A percentile compares a stretch with the other conserved stretches of the same genome.
These are phyloP conservation scores for Torulaspora globosa DNA, from an alignment of 1,139 yeast genomes.

Conservation along the genomic window DNA sequence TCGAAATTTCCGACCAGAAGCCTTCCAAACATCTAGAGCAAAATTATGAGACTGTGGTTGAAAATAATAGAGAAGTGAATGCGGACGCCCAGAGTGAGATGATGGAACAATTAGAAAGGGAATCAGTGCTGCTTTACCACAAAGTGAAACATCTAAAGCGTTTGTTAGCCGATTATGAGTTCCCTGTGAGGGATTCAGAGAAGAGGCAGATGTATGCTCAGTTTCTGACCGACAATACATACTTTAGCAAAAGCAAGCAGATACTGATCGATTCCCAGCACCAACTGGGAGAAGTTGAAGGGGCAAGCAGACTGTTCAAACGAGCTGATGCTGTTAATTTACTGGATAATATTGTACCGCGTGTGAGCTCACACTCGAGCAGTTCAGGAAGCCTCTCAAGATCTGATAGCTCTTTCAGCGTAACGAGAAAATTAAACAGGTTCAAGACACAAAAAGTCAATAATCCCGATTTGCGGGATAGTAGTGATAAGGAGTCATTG, in stretches of 20 bases:
- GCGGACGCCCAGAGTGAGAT: slow-evolving; percentile 12
- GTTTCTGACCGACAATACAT: slow-evolving; percentile 20
- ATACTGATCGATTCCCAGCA: slow-evolving; percentile 16
- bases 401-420: slow-evolving; percentile 6
- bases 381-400: slow-evolving; percentile 3
- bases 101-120: slow-evolving; percentile 25
- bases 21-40: slow-evolving; percentile 24
- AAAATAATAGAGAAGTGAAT: slow-evolving; percentile 1
- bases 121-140: slow-evolving; percentile 24
- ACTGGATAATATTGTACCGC: slow-evolving; percentile 10
- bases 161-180: slow-evolving; percentile 30
- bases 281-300: slow-evolving; percentile 15
- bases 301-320: slow-evolving; percentile 15
- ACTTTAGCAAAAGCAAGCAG: slow-evolving; percentile 14
- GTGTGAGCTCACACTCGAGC: slow-evolving; percentile 1
- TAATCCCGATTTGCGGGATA: slow-evolving; percentile 1
- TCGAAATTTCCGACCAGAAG: slow-evolving; percentile 34
- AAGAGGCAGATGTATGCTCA: slow-evolving; percentile 20
- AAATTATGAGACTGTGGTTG: slow-evolving; percentile 15
- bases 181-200: slow-evolving; percentile 23
- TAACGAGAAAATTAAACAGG: slow-evolving; percentile 9
- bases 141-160: slow-evolving; percentile 27
- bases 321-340: slow-evolving; percentile 3
- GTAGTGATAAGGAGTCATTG: slow-evolving; percentile 4
- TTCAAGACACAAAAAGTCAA: slow-evolving; percentile 7